Percentiles rank a stretch among this genome's conserved stretches.
phyloP scores from a whole-genome alignment of 805 yeast genomes.

The Lipomyces kockii region DNA sequence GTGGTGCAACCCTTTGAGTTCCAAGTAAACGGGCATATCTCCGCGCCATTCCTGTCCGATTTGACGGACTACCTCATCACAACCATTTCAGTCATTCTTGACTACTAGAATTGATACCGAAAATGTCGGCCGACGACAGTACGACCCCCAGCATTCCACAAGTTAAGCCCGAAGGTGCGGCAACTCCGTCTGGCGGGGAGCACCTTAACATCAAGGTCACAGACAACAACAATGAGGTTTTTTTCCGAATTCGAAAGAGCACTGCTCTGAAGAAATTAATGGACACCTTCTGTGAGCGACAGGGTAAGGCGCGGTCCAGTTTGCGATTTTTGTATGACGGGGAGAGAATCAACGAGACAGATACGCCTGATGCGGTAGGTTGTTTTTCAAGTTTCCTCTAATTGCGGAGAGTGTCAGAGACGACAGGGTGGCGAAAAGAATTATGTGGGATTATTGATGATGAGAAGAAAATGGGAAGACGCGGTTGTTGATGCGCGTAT shows the following conservation, averaged over 20 bases:
- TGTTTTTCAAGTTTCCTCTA: neutral
- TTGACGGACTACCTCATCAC: neutral
- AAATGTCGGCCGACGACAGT: slow-evolving; percentile 28
- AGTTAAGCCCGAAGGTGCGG: slow-evolving; percentile 59
- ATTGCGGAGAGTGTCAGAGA: neutral
- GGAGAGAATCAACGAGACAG: slow-evolving; percentile 80
- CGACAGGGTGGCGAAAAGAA: too few relatives aligned
- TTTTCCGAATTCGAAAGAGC: slow-evolving; percentile 89
- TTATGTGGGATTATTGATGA: too few relatives aligned
- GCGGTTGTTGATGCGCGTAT: neutral
- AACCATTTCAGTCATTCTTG: neutral
- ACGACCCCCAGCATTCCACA: slow-evolving; percentile 51
- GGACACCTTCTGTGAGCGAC: slow-evolving; percentile 98
- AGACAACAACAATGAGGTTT: slow-evolving; percentile 91
- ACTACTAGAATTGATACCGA: neutral
- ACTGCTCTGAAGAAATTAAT: slow-evolving; percentile 92
- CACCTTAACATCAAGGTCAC: slow-evolving; percentile 93
- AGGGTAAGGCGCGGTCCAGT: slow-evolving; percentile 82
- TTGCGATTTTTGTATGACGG: slow-evolving; percentile 94
- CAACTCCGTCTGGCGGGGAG: slow-evolving; percentile 45
- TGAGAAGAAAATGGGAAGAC: neutral
- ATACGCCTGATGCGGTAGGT: slow-evolving; percentile 79
- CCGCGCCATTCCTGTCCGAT: neutral
- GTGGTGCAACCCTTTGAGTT: neutral
- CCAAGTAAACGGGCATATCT: neutral